Conservation (phyloP, 495 filamentous ascomycete genomes). For the Neurospora sp. region DNA sequence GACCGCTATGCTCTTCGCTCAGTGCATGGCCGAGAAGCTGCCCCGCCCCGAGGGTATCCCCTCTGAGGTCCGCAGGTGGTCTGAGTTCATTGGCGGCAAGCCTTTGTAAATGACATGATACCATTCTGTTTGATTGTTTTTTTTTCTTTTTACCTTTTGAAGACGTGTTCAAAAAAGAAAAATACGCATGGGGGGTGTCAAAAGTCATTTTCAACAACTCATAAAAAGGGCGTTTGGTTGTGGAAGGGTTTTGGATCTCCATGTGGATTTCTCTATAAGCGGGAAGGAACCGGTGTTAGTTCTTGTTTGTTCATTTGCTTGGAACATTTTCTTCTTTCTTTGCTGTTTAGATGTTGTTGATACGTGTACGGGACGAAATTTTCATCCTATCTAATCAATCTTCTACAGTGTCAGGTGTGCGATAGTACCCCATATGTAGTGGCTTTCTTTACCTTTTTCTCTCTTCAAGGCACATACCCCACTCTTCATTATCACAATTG, state of each 20-base stretch:
- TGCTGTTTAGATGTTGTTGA: neutral
- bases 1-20: conserved; percentile 92
- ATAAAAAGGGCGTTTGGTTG: neutral
- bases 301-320: neutral
- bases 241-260: neutral
- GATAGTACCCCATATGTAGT: neutral
- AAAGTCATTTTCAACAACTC: conserved; percentile 1
- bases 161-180: conserved; percentile 2
- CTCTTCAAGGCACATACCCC: neutral
- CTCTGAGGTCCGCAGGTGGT: conserved; percentile 85
- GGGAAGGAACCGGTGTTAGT: neutral
- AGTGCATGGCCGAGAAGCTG: conserved; percentile 92
- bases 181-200: neutral
- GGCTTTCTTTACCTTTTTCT: neutral
- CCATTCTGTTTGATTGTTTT: conserved; percentile 4
- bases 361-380: neutral
- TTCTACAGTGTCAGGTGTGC: neutral
- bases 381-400: neutral
- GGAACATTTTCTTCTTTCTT: conserved; percentile 1
- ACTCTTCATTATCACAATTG: neutral
- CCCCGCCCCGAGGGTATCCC: conserved; percentile 76
- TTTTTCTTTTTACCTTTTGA: neutral
- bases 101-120: conserved; percentile 51
- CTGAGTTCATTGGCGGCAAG: conserved; percentile 86
- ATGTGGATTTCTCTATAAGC: conserved; percentile 1